Evolutionary conservation across 2,329 filamentous ascomycete species (phyloP).

Genomic region (Fusarium euwallaceae): DNA sequence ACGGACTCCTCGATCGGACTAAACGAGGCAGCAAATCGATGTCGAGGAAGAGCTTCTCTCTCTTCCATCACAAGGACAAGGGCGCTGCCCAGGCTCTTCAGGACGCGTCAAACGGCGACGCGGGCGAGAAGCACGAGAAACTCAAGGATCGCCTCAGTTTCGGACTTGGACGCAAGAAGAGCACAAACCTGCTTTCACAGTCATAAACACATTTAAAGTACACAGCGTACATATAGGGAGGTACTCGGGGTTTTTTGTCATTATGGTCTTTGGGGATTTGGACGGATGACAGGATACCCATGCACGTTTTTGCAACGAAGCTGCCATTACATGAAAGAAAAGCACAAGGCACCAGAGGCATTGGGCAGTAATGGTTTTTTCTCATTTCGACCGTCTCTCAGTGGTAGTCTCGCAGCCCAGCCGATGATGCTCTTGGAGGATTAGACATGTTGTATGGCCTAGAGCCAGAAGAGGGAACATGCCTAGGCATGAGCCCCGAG

Average conservation of each 20-base stretch:
- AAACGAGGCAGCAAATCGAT: constrained; percentile 83
- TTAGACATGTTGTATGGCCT: constrained; percentile 2
- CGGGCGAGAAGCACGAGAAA: constrained; percentile 61
- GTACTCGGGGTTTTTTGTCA: constrained; percentile 22
- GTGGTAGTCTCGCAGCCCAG: background rate
- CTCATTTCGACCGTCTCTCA: background rate
- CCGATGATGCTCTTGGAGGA: background rate
- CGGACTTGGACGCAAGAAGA: constrained; percentile 79
- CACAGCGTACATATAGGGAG: constrained; percentile 27
- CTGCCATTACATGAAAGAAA: constrained; percentile 33
- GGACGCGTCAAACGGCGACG: constrained; percentile 37
- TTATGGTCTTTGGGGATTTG: constrained; percentile 28
- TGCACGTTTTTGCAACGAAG: constrained; percentile 26
- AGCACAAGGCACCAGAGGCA: constrained; percentile 9
- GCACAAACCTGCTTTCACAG: constrained; percentile 59
- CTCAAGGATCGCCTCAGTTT: constrained; percentile 76
- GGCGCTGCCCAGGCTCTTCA: constrained; percentile 43
- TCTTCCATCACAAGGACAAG: constrained; percentile 68
- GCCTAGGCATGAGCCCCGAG: constrained; percentile 5
- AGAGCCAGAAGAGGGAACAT: constrained; percentile 1
- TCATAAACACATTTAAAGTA: constrained; percentile 18
- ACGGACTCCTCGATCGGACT: constrained; percentile 72
- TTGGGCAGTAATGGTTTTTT: constrained; percentile 2
- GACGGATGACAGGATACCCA: constrained; percentile 43
- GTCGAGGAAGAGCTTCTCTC: constrained; percentile 80